phyloP scores from a whole-genome alignment of 345 rosid species.

The Sonneratia alba region DNA sequence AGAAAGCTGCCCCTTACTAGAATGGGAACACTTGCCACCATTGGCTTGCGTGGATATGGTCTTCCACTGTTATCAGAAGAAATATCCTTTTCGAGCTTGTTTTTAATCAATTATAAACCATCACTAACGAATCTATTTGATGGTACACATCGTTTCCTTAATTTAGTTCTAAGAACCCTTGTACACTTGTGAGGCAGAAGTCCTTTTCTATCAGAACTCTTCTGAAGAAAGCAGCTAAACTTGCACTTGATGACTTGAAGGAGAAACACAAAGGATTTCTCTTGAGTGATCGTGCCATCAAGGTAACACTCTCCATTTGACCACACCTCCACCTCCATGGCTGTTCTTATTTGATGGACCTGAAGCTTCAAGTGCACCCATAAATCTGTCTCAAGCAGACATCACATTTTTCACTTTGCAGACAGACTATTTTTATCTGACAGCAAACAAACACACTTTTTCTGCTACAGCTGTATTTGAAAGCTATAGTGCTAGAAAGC shows the following conservation, averaged over 20 bases:
- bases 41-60: constrained; percentile 40
- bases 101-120: background rate
- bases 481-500: background rate
- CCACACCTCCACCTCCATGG: no score
- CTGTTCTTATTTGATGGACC: no score
- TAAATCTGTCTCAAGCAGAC: background rate
- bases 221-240: constrained; percentile 47
- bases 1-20: constrained; percentile 35
- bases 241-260: constrained; percentile 74
- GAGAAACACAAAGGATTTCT: constrained; percentile 59
- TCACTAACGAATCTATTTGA: background rate
- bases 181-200: constrained; percentile 30
- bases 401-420: background rate
- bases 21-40: constrained; percentile 67
- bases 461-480: background rate
- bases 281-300: constrained; percentile 59
- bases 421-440: background rate
- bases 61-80: constrained; percentile 57
- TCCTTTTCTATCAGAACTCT: constrained; percentile 34
- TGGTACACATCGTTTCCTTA: constrained; percentile 22
- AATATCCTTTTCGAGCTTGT: constrained; percentile 35
- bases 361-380: no score
- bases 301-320: constrained; percentile 28
- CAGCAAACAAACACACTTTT: background rate
- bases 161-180: constrained; percentile 24